Evolutionary conservation across 2,329 filamentous ascomycete species (phyloP).

Genomic region (Orbilia ellipsospora): DNA sequence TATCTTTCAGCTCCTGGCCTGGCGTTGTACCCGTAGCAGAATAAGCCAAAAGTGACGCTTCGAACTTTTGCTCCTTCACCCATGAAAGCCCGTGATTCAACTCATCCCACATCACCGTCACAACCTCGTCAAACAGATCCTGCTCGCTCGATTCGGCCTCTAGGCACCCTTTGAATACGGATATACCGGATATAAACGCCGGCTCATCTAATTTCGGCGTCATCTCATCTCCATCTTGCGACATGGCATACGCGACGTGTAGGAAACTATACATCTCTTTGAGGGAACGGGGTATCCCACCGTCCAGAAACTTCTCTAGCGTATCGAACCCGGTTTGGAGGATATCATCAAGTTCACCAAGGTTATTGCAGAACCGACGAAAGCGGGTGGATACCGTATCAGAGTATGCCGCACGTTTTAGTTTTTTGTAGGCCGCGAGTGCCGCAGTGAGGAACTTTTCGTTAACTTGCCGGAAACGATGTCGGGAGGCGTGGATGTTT

Average conservation of each 20-base stretch:
- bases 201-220: slow-evolving; percentile 6
- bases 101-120: slow-evolving; percentile 20
- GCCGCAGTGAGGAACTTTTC: slow-evolving; percentile 17
- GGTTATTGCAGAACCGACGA: slow-evolving; percentile 12
- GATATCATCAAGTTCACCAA: slow-evolving; percentile 13
- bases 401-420: slow-evolving; percentile 12
- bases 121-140: slow-evolving; percentile 29
- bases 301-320: slow-evolving; percentile 18
- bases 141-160: background rate
- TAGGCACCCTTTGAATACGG: slow-evolving; percentile 6
- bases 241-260: slow-evolving; percentile 29
- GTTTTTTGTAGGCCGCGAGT: slow-evolving; percentile 1
- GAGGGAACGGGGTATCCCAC: slow-evolving; percentile 11
- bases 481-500: slow-evolving; percentile 1
- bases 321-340: slow-evolving; percentile 12
- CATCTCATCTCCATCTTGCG: background rate
- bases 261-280: slow-evolving; percentile 25
- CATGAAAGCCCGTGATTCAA: background rate
- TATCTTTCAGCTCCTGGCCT: slow-evolving; percentile 1
- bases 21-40: background rate
- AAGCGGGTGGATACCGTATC: slow-evolving; percentile 6
- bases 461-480: slow-evolving; percentile 3
- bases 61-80: slow-evolving; percentile 10
- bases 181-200: slow-evolving; percentile 5
- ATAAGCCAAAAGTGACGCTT: background rate